These are phyloP conservation scores for Catenaria anguillulae DNA, from an alignment of 371 early-diverging fungal genomes.

Conservation along the genomic window DNA sequence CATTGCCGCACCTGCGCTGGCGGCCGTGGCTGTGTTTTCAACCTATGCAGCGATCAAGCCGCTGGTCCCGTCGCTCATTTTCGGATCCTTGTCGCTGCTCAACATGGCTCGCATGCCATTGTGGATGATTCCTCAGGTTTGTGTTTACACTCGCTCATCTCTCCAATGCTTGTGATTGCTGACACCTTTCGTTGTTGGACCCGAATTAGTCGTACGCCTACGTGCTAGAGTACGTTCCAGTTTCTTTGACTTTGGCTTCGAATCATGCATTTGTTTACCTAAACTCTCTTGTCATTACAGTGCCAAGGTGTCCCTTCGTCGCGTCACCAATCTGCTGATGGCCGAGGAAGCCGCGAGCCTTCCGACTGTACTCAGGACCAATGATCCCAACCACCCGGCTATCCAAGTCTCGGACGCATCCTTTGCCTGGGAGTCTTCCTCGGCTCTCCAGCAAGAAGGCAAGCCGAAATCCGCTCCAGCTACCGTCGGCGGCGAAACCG, in stretches of 20 bases:
- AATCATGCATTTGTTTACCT: no score
- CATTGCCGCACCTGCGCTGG: slow-evolving; percentile 61
- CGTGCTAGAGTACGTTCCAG: no score
- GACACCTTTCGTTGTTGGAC: slow-evolving; percentile 24
- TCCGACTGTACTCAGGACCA: background rate
- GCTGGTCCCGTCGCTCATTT: slow-evolving; percentile 62
- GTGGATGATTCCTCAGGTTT: slow-evolving; percentile 40
- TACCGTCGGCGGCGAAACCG: no score
- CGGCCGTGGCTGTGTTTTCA: slow-evolving; percentile 66
- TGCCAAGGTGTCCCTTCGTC: slow-evolving; percentile 61
- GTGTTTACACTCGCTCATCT: background rate
- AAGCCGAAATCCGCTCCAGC: no score
- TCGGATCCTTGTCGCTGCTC: slow-evolving; percentile 79
- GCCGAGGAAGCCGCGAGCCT: slow-evolving; percentile 51
- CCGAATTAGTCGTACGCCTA: background rate
- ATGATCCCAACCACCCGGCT: background rate
- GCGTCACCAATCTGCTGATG: slow-evolving; percentile 59
- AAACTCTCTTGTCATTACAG: no score
- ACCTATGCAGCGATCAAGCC: slow-evolving; percentile 43
- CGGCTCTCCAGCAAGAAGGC: no score
- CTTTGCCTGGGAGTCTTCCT: slow-evolving; percentile 4
- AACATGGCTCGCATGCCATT: slow-evolving; percentile 54
- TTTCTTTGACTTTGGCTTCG: no score
- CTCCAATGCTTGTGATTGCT: slow-evolving; percentile 62
- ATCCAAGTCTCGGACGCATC: background rate